phyloP scores from a whole-genome alignment of 2,329 filamentous ascomycete genomes.

The Teratosphaeria destructans region DNA sequence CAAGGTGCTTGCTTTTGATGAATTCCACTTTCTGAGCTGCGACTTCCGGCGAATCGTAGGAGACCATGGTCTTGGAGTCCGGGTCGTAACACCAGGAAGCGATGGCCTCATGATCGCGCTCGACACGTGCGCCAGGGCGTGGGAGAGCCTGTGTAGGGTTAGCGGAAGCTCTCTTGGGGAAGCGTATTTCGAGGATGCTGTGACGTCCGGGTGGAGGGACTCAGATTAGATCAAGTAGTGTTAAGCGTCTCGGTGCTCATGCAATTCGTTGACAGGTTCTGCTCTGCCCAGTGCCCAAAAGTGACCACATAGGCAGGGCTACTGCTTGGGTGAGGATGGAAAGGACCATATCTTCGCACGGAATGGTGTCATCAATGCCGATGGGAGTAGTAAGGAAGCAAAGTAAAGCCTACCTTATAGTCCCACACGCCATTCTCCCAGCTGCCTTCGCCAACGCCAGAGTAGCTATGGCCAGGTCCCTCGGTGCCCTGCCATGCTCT shows the following conservation, averaged over 20 bases:
- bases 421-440: conserved; percentile 85
- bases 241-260: conserved; percentile 15
- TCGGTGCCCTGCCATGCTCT: conserved; percentile 72
- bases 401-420: conserved; percentile 50
- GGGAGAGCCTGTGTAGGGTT: conserved; percentile 48
- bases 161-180: not conserved
- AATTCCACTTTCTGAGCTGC: conserved; percentile 61
- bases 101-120: conserved; percentile 50
- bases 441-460: conserved; percentile 63
- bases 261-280: not conserved
- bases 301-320: not conserved
- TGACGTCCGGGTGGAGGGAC: not conserved
- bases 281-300: not conserved
- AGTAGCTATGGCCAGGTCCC: conserved; percentile 59
- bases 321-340: not conserved
- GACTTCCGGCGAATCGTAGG: conserved; percentile 61
- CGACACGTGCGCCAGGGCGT: conserved; percentile 52
- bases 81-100: conserved; percentile 72
- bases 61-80: conserved; percentile 55
- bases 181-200: not conserved
- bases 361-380: conserved; percentile 3
- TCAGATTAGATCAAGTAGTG: conserved; percentile 33
- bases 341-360: not conserved
- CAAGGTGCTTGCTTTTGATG: conserved; percentile 56
- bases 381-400: not conserved